Evolutionary conservation across 768 basidiomycete species (phyloP).

Genomic region (Termitomyces sp.): DNA sequence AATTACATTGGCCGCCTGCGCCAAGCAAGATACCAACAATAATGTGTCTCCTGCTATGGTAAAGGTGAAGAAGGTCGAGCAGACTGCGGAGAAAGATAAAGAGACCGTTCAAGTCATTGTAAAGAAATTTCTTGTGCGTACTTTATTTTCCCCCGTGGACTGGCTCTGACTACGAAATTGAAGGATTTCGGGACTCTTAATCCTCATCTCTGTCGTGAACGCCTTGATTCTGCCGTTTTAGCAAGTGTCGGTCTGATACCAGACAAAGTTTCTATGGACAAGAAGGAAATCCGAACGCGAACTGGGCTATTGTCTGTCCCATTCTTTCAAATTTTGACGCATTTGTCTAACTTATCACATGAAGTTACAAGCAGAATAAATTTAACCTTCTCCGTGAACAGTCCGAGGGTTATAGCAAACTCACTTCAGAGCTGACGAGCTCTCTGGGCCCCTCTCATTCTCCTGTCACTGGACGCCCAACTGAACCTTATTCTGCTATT

Average conservation of each 20-base stretch:
- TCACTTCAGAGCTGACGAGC: conserved; percentile 77
- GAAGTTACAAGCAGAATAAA: conserved; percentile 97
- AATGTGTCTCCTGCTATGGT: conserved; percentile 15
- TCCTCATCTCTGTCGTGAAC: conserved; percentile 61
- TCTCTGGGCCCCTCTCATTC: conserved; percentile 74
- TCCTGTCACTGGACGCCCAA: conserved; percentile 55
- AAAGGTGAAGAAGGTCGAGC: conserved; percentile 43
- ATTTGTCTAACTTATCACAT: not conserved
- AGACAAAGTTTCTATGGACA: conserved; percentile 63
- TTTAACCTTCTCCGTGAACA: conserved; percentile 97
- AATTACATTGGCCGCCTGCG: conserved; percentile 26
- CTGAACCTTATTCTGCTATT: conserved; percentile 51
- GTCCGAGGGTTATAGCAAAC: conserved; percentile 94
- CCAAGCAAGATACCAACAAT: conserved; percentile 22
- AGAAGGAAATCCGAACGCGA: conserved; percentile 75
- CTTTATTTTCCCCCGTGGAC: not conserved
- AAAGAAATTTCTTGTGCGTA: conserved; percentile 54
- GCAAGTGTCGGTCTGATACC: conserved; percentile 59
- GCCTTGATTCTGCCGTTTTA: conserved; percentile 63
- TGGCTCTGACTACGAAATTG: conserved; percentile 1
- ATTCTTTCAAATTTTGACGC: not conserved
- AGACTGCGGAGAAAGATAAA: conserved; percentile 58
- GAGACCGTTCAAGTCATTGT: conserved; percentile 52
- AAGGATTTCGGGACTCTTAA: conserved; percentile 57
- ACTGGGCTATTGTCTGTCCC: conserved; percentile 74